Evolutionary conservation across 768 basidiomycete genomes (phyloP).

Genomic region (Serendipita indica): DNA sequence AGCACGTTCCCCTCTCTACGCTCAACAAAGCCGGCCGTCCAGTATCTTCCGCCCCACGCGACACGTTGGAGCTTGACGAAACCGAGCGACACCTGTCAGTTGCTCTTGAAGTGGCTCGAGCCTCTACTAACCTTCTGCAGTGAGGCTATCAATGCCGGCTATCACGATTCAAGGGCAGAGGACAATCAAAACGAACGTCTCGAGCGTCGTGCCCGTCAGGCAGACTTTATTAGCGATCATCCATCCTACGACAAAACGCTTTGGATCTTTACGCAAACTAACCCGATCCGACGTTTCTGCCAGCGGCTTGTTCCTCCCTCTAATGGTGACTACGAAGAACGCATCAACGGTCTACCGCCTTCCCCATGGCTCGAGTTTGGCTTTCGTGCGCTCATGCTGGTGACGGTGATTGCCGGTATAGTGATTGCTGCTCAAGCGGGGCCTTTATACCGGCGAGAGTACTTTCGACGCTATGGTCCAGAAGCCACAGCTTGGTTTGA

Average conservation of each 20-base stretch:
- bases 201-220: conserved; percentile 60
- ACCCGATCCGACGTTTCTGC: conserved; percentile 52
- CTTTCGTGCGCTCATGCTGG: conserved; percentile 59
- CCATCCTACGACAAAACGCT: conserved; percentile 83
- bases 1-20: conserved; percentile 47
- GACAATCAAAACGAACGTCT: conserved; percentile 46
- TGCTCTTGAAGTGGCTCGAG: neutral
- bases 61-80: conserved; percentile 31
- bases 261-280: conserved; percentile 77
- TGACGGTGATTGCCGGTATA: conserved; percentile 68
- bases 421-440: conserved; percentile 72
- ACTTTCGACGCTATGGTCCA: conserved; percentile 42
- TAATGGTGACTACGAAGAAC: conserved; percentile 43
- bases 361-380: conserved; percentile 49
- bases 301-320: conserved; percentile 75
- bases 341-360: conserved; percentile 66
- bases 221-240: conserved; percentile 78
- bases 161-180: conserved; percentile 36
- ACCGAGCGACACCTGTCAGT: conserved; percentile 62
- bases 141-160: conserved; percentile 51
- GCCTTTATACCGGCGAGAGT: conserved; percentile 65
- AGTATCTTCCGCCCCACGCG: conserved; percentile 21
- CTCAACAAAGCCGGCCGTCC: conserved; percentile 27
- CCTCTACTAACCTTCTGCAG: conserved; percentile 24
- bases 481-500: conserved; percentile 77